These are phyloP conservation scores for Taxawa tesnikishii DNA, from an alignment of 2,329 filamentous ascomycete genomes.

Conservation along the genomic window DNA sequence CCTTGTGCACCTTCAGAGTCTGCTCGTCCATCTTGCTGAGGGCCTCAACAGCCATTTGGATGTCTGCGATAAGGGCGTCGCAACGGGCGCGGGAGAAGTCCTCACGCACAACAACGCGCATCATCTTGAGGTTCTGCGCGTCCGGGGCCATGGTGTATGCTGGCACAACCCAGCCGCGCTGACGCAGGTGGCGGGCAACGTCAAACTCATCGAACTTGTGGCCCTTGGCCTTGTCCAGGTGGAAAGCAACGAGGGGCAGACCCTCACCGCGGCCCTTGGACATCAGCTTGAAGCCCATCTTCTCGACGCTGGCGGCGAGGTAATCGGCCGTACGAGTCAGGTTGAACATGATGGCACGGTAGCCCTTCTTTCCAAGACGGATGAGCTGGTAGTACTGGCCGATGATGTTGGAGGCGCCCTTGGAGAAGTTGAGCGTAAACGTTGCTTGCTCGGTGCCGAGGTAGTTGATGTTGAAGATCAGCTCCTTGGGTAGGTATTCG, in stretches of 20 bases:
- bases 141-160: constrained; percentile 96
- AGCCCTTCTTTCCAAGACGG: constrained; percentile 83
- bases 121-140: constrained; percentile 72
- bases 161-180: constrained; percentile 84
- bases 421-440: constrained; percentile 95
- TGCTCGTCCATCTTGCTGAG: constrained; percentile 64
- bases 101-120: constrained; percentile 84
- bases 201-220: constrained; percentile 45
- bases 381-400: constrained; percentile 97
- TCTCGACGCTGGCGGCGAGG: constrained; percentile 58
- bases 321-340: constrained; percentile 84
- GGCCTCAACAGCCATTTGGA: constrained; percentile 62
- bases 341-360: constrained; percentile 88
- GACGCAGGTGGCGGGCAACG: constrained; percentile 68
- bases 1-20: constrained; percentile 55
- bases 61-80: constrained; percentile 63
- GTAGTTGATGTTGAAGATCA: constrained; percentile 99
- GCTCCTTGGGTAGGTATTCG: constrained; percentile 74
- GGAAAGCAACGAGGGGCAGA: constrained; percentile 82
- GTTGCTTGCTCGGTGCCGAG: constrained; percentile 89
- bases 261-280: constrained; percentile 65
- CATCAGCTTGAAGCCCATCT: constrained; percentile 78
- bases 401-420: constrained; percentile 87
- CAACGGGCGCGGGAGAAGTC: constrained; percentile 78
- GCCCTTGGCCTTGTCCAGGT: constrained; percentile 47